These are phyloP conservation scores for Cutaneotrichosporon sp. DNA, from an alignment of 1,284 basidiomycete species.

Conservation along the genomic window DNA sequence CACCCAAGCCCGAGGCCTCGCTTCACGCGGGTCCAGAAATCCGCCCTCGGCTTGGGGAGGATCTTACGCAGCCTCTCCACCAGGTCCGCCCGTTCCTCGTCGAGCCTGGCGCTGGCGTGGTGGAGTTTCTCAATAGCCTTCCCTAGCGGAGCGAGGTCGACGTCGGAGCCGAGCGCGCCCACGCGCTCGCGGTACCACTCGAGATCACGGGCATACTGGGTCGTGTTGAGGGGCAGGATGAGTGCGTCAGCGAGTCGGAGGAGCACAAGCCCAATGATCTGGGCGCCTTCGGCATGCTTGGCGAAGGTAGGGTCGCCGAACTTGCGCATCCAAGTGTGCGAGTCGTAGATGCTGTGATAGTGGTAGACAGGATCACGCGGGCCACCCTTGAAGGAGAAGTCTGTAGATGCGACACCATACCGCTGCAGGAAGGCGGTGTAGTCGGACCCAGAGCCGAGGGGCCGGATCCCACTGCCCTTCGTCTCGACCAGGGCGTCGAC, in stretches of 20 bases:
- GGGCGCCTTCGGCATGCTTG: slow-evolving; percentile 64
- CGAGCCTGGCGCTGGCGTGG: slow-evolving; percentile 55
- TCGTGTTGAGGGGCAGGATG: slow-evolving; percentile 66
- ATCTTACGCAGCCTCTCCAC: slow-evolving; percentile 47
- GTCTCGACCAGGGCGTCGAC: neutral
- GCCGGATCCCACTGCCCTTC: slow-evolving; percentile 21
- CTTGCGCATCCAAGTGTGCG: slow-evolving; percentile 60
- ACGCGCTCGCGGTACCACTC: slow-evolving; percentile 57
- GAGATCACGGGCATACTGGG: slow-evolving; percentile 65
- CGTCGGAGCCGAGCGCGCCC: neutral
- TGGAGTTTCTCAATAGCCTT: slow-evolving; percentile 55
- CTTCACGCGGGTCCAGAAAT: slow-evolving; percentile 4
- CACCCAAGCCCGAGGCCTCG: no score
- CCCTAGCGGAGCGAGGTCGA: slow-evolving; percentile 54
- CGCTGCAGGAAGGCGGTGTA: slow-evolving; percentile 67
- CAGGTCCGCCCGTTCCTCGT: slow-evolving; percentile 37
- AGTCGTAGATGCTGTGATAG: slow-evolving; percentile 69
- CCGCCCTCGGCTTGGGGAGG: slow-evolving; percentile 22
- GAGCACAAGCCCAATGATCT: slow-evolving; percentile 60
- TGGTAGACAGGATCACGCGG: slow-evolving; percentile 64
- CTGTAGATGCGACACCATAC: slow-evolving; percentile 49
- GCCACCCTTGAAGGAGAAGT: slow-evolving; percentile 51
- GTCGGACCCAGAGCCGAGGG: slow-evolving; percentile 56
- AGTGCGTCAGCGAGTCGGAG: slow-evolving; percentile 61
- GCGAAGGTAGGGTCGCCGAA: slow-evolving; percentile 73